Evolutionary conservation across 1,284 basidiomycete species (phyloP).

Genomic region (Leccinum ponderosum): DNA sequence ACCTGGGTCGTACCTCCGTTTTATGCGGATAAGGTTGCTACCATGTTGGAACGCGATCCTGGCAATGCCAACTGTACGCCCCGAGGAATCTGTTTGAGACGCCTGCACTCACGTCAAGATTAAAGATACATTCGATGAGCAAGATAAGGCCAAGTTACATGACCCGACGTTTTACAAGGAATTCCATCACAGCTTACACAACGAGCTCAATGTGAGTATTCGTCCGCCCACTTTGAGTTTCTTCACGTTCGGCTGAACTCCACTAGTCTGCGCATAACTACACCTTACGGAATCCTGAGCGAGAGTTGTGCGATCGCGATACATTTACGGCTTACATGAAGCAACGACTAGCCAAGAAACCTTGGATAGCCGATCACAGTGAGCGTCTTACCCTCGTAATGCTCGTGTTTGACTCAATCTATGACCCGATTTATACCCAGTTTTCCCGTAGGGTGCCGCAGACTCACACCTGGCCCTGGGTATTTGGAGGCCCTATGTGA

Average conservation of each 20-base stretch:
- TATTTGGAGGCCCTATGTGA: constrained; percentile 52
- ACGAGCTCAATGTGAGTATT: constrained; percentile 48
- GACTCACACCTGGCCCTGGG: constrained; percentile 65
- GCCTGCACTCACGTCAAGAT: not conserved
- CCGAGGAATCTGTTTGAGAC: not conserved
- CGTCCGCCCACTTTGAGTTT: not conserved
- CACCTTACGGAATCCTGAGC: constrained; percentile 44
- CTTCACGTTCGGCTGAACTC: not conserved
- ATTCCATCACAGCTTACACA: constrained; percentile 53
- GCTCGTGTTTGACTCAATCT: not conserved
- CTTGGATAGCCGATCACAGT: constrained; percentile 49
- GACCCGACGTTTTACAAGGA: constrained; percentile 47
- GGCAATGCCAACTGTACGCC: constrained; percentile 45
- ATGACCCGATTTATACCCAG: constrained; percentile 50
- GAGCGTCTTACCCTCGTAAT: constrained; percentile 14
- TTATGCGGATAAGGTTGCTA: constrained; percentile 39
- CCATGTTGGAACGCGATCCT: constrained; percentile 39
- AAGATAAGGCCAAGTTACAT: constrained; percentile 50
- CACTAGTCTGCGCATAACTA: constrained; percentile 46
- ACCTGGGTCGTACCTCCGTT: constrained; percentile 62
- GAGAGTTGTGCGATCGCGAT: constrained; percentile 39
- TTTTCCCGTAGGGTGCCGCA: constrained; percentile 56
- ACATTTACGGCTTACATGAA: constrained; percentile 51
- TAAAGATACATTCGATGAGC: constrained; percentile 51
- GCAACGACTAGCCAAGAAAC: constrained; percentile 52